Evolutionary conservation across 257 asterid species (phyloP).

Genomic region (Solanum virginianum): DNA sequence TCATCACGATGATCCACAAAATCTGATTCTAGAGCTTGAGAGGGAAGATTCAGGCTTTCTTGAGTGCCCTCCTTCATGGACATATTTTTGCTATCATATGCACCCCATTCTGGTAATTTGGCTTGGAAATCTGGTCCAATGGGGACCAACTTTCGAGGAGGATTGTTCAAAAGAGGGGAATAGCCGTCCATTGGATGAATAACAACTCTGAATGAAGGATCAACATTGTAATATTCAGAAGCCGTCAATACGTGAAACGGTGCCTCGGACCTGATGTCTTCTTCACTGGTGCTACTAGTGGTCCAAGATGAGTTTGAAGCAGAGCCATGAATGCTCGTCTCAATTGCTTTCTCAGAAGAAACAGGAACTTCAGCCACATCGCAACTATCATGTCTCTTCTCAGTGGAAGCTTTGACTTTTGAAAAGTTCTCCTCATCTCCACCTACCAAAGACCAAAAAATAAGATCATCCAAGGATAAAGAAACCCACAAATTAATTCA

Average conservation of each 20-base stretch:
- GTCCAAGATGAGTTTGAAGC: slow-evolving; percentile 18
- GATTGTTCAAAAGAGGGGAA: slow-evolving; percentile 16
- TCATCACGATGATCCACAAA: neutral
- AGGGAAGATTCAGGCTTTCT: neutral
- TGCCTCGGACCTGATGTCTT: slow-evolving; percentile 10
- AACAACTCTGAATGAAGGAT: slow-evolving; percentile 5
- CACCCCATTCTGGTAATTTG: slow-evolving; percentile 22
- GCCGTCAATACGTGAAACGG: slow-evolving; percentile 12
- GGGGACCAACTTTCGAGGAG: slow-evolving; percentile 26
- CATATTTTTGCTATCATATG: neutral
- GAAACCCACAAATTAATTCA: neutral
- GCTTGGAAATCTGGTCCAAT: slow-evolving; percentile 29
- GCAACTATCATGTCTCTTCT: slow-evolving; percentile 7
- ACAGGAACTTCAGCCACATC: slow-evolving; percentile 5
- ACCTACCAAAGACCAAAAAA: slow-evolving; percentile 12
- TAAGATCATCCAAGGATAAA: neutral
- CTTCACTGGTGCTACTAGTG: slow-evolving; percentile 21
- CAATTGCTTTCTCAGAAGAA: slow-evolving; percentile 8
- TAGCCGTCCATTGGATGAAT: slow-evolving; percentile 12
- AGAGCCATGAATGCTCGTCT: slow-evolving; percentile 4
- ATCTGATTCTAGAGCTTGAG: slow-evolving; percentile 1
- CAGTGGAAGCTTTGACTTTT: neutral
- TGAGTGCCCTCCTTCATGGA: neutral
- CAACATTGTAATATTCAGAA: slow-evolving; percentile 12
- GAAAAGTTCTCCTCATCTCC: neutral